Percentiles rank a stretch among this genome's conserved stretches.
These are phyloP conservation scores for Trifolium fragiferum DNA, from an alignment of 306 rosid species.

Conservation along the genomic window DNA sequence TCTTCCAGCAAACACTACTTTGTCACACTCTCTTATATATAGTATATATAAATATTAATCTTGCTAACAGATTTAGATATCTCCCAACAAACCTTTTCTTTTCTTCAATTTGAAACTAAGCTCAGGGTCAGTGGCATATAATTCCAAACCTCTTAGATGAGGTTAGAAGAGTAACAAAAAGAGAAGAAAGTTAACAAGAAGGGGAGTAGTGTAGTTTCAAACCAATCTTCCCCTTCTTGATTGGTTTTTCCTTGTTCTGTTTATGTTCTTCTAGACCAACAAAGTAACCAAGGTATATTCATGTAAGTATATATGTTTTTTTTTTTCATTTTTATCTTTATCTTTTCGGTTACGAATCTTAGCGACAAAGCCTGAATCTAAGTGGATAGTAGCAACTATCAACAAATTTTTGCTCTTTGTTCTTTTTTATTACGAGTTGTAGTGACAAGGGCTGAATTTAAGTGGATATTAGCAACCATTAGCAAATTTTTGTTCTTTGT, in stretches of 20 bases:
- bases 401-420: background rate
- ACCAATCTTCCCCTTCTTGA: background rate
- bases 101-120: constrained; percentile 4
- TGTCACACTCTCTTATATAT: background rate
- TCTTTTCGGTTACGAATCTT: background rate
- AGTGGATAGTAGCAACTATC: background rate
- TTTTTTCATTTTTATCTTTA: background rate
- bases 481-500: background rate
- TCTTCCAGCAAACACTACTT: constrained; percentile 9
- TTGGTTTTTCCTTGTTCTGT: background rate
- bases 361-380: background rate
- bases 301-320: constrained; percentile 27
- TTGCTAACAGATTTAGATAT: constrained; percentile 9
- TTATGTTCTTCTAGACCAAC: constrained; percentile 4
- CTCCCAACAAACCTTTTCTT: background rate
- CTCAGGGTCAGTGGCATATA: background rate
- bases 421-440: background rate
- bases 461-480: background rate
- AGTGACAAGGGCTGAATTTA: background rate
- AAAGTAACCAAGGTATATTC: background rate
- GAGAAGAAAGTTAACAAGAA: constrained; percentile 2
- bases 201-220: background rate
- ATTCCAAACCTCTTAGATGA: background rate
- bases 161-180: background rate
- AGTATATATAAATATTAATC: constrained; percentile 16